Evolutionary conservation across 2,329 filamentous ascomycete species (phyloP), one percentile per base, ranked within the genome.

Genomic region (Fusarium nematophilum): DNA sequence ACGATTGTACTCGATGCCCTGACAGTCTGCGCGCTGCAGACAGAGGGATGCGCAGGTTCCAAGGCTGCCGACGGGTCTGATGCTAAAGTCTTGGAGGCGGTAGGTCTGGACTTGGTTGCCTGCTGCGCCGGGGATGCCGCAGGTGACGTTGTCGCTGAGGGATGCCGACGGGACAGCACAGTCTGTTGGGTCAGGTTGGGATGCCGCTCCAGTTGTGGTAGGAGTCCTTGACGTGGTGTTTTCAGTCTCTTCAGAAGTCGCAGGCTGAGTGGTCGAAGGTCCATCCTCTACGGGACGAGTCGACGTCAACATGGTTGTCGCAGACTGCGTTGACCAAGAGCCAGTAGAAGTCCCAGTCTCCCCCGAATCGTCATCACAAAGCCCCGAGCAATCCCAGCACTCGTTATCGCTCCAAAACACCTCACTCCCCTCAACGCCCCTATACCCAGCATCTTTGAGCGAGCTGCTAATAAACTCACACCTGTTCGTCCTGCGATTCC

Each of bases 31-130:
- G 3, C 49, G 51, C 5, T 57, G 45, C 3, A 66, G 47, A 17
- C 63, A 66, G 10, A 57, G 34, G 3, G 57, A 40, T 6, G 57
- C 59, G 6, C 64, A 66, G 6, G 47, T 58, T 3, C 36, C 17
- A 0, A 66, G 39, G 15, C 47, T 66, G 15, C 59, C 53, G 7
- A 66, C 63, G 3, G 61, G 51, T 9, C 54, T 66, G 46, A 57
- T 45, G n/a, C 48, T 15, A 15, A 48, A 64, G 29, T 58, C 47
- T 1, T 45, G 30, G 1, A 64, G 40, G 4, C 42, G 49, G 25
- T 42, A 42, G 2, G 50, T 59, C 18, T 66, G 63, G 1, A 40
- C 53, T 9, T 64, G 57, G 27, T 66, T 53, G 2, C 53, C 60
- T 5, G 47, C 59, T 10, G 50, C 30, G 3, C 63, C 63, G 1